phyloP scores from a whole-genome alignment of 345 rosid species.

The Litchi chinensis region DNA sequence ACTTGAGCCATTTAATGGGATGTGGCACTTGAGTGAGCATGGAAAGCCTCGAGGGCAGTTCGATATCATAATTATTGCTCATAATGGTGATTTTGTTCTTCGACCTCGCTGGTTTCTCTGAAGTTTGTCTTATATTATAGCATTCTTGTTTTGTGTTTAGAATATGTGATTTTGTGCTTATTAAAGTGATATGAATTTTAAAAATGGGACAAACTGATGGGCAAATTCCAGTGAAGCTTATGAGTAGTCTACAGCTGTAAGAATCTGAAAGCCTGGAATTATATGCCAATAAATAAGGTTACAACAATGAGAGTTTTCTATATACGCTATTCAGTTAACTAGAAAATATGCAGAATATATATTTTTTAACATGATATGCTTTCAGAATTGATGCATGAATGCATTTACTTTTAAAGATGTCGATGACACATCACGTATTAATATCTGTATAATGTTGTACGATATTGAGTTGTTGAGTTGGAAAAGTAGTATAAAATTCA shows the following conservation, averaged over 20 bases:
- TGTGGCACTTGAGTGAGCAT: slow-evolving; percentile 94
- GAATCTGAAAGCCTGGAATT: background rate
- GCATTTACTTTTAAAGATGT: background rate
- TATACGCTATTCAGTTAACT: background rate
- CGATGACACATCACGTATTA: background rate
- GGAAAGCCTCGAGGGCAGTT: slow-evolving; percentile 75
- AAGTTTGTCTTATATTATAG: slow-evolving; percentile 8
- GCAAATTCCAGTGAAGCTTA: background rate
- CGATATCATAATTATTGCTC: slow-evolving; percentile 88
- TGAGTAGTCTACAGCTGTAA: background rate
- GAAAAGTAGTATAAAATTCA: background rate
- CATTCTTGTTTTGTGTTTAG: background rate
- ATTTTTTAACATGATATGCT: background rate
- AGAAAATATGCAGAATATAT: background rate
- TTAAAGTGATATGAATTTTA: background rate
- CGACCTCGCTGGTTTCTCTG: slow-evolving; percentile 5
- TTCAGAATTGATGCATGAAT: background rate
- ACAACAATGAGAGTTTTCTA: background rate
- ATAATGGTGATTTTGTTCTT: slow-evolving; percentile 61
- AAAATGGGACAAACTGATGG: background rate
- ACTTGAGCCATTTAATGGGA: slow-evolving; percentile 79
- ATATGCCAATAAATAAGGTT: no score
- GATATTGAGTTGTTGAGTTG: background rate
- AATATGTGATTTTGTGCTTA: background rate
- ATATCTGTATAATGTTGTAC: background rate